Conservation (phyloP, 441 rosid species). For the Populus hybrid region DNA sequence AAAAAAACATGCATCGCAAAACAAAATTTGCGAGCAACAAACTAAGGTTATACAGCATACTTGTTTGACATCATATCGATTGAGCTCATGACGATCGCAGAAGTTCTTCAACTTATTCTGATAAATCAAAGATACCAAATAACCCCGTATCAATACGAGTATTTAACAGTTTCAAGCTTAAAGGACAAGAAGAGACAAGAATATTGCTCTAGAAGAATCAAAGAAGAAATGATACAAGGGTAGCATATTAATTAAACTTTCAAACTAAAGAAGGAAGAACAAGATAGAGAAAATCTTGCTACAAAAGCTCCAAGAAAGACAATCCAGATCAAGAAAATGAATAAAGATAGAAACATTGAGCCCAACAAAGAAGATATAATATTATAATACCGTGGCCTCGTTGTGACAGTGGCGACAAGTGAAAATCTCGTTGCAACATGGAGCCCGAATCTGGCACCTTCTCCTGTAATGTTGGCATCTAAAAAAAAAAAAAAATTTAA, state of each 20-base stretch:
- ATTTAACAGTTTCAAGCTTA: not conserved
- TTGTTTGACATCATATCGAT: conserved; percentile 73
- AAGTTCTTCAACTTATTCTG: conserved; percentile 64
- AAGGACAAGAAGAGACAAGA: conserved; percentile 2
- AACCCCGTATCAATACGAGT: not conserved
- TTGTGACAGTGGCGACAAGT: conserved; percentile 97
- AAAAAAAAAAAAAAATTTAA: conserved; percentile 1
- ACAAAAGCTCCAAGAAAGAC: not conserved
- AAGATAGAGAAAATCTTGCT: not conserved
- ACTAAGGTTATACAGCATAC: conserved; percentile 32
- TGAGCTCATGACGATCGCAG: conserved; percentile 68
- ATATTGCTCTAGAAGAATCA: not conserved
- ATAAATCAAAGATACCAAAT: conserved; percentile 24
- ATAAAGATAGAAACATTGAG: not conserved
- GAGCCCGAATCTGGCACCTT: conserved; percentile 90
- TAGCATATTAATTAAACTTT: not conserved
- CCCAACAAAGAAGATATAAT: not conserved
- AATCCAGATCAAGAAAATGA: conserved; percentile 10
- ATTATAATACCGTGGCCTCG: conserved; percentile 60
- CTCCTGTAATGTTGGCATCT: conserved; percentile 95
- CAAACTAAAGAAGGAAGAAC: conserved; percentile 1
- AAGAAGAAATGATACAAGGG: not conserved
- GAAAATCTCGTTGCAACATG: conserved; percentile 93
- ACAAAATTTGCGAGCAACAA: not conserved
- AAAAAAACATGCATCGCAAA: not conserved